phyloP scores from a whole-genome alignment of 164 flowering plant species.

The Vitis cinerea region DNA sequence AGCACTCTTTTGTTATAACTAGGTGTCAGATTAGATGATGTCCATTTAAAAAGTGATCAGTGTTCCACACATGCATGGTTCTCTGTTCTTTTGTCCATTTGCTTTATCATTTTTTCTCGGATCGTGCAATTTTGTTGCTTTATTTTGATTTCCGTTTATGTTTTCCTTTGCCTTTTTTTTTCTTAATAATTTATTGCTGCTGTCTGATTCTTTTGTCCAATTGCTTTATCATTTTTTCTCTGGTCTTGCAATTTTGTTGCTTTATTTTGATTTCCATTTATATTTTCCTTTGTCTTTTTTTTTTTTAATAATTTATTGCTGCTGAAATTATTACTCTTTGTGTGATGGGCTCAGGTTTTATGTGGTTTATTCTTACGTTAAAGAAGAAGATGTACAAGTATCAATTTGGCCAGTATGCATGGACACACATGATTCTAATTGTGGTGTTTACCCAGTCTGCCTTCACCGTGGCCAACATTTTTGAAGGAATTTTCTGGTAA shows the following conservation, averaged over 20 bases:
- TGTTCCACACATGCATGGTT: too few species aligned
- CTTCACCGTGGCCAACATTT: slow-evolving; percentile 90
- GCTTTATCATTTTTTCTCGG: too few species aligned
- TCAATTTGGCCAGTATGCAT: slow-evolving; percentile 96
- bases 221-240: too few species aligned
- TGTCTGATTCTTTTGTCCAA: not conserved
- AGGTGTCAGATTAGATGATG: too few species aligned
- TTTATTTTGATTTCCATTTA: not conserved
- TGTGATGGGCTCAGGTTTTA: slow-evolving; percentile 56
- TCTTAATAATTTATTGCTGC: not conserved
- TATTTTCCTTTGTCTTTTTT: not conserved
- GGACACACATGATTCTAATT: slow-evolving; percentile 99
- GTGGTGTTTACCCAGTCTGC: slow-evolving; percentile 91
- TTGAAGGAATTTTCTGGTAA: slow-evolving; percentile 98
- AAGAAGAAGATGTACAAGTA: slow-evolving; percentile 99
- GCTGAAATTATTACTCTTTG: slow-evolving; percentile 4
- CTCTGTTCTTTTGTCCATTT: too few species aligned
- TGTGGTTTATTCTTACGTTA: slow-evolving; percentile 93
- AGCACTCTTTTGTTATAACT: not conserved
- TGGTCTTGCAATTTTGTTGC: too few species aligned
- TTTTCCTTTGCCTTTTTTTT: not conserved
- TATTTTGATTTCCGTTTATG: not conserved
- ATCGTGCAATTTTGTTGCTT: too few species aligned
- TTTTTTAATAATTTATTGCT: not conserved
- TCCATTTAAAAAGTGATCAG: too few species aligned